phyloP scores from a whole-genome alignment of 495 filamentous ascomycete species.

The Lophiostoma macrostomum region DNA sequence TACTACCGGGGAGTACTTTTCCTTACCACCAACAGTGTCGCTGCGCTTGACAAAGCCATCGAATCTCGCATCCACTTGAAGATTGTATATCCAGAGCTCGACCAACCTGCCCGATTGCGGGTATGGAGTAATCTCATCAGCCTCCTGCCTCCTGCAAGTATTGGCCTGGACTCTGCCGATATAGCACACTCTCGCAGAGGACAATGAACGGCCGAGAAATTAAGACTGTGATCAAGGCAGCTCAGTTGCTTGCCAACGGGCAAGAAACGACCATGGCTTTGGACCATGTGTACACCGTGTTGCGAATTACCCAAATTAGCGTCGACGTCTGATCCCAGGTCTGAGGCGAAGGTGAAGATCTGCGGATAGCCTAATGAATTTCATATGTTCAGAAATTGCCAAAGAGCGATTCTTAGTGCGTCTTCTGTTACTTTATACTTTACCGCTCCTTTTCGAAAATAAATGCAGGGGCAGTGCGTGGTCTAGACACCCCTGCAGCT shows the following conservation, averaged over 20 bases:
- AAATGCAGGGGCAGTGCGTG: conserved; percentile 8
- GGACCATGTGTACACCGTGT: conserved; percentile 60
- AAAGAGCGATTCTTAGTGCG: conserved; percentile 14
- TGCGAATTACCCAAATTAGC: conserved; percentile 33
- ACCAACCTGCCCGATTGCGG: conserved; percentile 24
- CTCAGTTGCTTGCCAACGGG: conserved; percentile 51
- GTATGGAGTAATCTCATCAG: conserved; percentile 47
- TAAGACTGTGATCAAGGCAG: conserved; percentile 60
- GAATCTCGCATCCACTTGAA: conserved; percentile 42
- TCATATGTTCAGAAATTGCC: conserved; percentile 31
- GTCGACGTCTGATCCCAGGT: conserved; percentile 7
- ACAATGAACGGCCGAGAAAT: conserved; percentile 61
- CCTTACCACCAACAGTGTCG: conserved; percentile 38
- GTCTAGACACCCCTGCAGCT: conserved; percentile 22
- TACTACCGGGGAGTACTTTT: conserved; percentile 56
- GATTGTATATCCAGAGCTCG: conserved; percentile 40
- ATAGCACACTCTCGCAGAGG: conserved; percentile 43
- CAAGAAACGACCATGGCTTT: conserved; percentile 66
- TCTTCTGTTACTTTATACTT: conserved; percentile 27
- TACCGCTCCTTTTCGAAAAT: conserved; percentile 1
- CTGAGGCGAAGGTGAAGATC: conserved; percentile 18
- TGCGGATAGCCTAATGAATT: conserved; percentile 27
- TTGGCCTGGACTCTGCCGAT: conserved; percentile 40
- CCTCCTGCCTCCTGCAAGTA: conserved; percentile 18
- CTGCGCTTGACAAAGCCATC: conserved; percentile 40